Base-by-base conservation (phyloP, 2,329 filamentous ascomycete genomes). In the Zasmidium angulare region DNA sequence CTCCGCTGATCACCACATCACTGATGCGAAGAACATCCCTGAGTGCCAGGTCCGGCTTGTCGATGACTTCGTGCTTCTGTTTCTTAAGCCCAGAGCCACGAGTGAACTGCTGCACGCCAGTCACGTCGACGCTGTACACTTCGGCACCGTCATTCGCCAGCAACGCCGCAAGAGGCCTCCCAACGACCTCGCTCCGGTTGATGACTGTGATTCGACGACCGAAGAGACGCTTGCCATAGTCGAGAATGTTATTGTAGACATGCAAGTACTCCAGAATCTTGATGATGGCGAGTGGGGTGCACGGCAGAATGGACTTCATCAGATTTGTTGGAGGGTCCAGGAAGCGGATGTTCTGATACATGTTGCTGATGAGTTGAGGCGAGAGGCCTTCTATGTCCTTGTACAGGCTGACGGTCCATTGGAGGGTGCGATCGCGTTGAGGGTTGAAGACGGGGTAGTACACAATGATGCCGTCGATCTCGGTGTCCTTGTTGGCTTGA, bases 291-390 rank as follows among this genome's bases (percentile, higher is more conserved):
- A 99, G 84, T 17, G 95, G 95, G 1, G 95, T 99, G 82, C 95
- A 99, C 3, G 95, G 95, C 54, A 99, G 81, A 66, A 98, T 91
- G 51, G 89, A 96, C 81, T 99, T 98, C 75, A 91, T 90, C 59
- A 81, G 82, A 75, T 91, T 90, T 47, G 82, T 76, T 3, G 89
- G 88, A 22, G 87, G 81, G 77, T 99, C 95, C 58, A 99, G 83
- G 80, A 93, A 98, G 66, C 95, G 91, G 70, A 96, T 86, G 79
- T 99, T 99, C 81, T 97, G 90, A 79, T 98, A 99, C 93, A 99
- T 97, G 84, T 99, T 99, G 85, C 93, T 93, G 72, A 98, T 89
- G 79, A 98, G 93, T 73, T 88, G 88, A 77, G 97, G 93, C 69
- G 89, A 91, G 59, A 99, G 86, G 36, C 95, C 95, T 77, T 99